Percentiles rank a stretch among this genome's conserved stretches.
Evolutionary conservation across 1,284 basidiomycete genomes (phyloP).

Genomic region (Tranzscheliella williamsii): DNA sequence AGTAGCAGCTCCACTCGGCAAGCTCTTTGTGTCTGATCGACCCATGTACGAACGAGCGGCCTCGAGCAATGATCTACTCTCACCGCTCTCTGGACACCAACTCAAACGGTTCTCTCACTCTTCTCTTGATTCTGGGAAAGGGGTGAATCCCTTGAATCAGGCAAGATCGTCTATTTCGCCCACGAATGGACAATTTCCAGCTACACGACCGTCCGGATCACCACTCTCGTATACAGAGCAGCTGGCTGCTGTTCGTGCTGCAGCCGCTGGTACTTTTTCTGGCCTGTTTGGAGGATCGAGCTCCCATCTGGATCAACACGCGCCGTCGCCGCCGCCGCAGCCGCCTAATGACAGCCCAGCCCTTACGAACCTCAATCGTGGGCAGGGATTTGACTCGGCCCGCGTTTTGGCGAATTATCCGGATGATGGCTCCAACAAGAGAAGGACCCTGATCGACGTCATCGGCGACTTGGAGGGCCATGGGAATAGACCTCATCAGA

Average conservation of each 20-base stretch:
- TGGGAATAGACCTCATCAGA: neutral
- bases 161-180: no score
- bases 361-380: slow-evolving; percentile 13
- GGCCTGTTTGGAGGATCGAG: slow-evolving; percentile 25
- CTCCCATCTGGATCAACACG: slow-evolving; percentile 17
- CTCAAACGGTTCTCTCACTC: no score
- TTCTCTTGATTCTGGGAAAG: no score
- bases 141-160: no score
- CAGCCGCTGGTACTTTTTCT: slow-evolving; percentile 23
- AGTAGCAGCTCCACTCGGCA: slow-evolving; percentile 12
- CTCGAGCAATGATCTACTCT: slow-evolving; percentile 25
- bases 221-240: slow-evolving; percentile 25
- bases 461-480: slow-evolving; percentile 28
- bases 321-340: neutral
- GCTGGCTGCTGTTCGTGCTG: slow-evolving; percentile 28
- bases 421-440: slow-evolving; percentile 3
- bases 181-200: slow-evolving; percentile 13
- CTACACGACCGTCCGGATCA: slow-evolving; percentile 12
- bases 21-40: slow-evolving; percentile 16
- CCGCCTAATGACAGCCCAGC: slow-evolving; percentile 18
- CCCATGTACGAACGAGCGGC: neutral
- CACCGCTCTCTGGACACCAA: slow-evolving; percentile 1
- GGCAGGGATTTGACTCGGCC: slow-evolving; percentile 33
- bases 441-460: slow-evolving; percentile 32
- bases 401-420: slow-evolving; percentile 16